Base-by-base conservation (phyloP, 2,329 filamentous ascomycete genomes). In the Fusarium caatingaense region DNA sequence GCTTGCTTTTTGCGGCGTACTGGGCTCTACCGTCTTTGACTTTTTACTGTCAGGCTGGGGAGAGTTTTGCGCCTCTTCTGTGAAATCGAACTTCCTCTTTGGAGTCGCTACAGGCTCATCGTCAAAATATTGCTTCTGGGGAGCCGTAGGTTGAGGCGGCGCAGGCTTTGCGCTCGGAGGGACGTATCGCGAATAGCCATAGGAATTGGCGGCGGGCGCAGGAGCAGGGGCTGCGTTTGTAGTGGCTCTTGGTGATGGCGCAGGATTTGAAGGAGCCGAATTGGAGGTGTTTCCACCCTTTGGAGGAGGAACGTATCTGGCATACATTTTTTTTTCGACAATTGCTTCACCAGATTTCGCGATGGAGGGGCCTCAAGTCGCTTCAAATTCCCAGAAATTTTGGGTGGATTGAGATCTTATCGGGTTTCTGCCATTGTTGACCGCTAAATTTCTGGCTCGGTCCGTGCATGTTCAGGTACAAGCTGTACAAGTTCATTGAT, bases 151-250 rank as follows among this genome's bases (percentile, higher is more conserved):
- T 34, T 56, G 58, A 20, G 61, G 30, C 9, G 63, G n/a, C 20
- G 66, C 58, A 20, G 71, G 30, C 60, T 77, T 78, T 48, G 74
- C 63, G 40, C 75, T 73, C 1, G 80, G 82, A 12, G 61, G 61
- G 27, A 85, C 74, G 66, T 85, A 84, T 64, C 83, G 79, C 46
- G 82, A 77, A 68, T 84, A 83, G 50, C 66, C 69, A 60, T 74
- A 77, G 25, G 69, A 74, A 56, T 75, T 71, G 2, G 55, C 56
- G 21, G 58, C 45, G 7, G 61, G 54, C 27, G 68, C 20, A 18
- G 32, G 23, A 37, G 47, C 23, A 6, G 58, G 27, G 25, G 42
- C 30, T 53, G 54, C 42, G 42, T 28, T 64, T 18, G 50, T 48
- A 10, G 45, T 25, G 15, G 12, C 30, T 34, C 50, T 42, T 47